These are phyloP conservation scores for Physocladia obscura DNA, from an alignment of 192 early-diverging fungal genomes.

Conservation along the genomic window DNA sequence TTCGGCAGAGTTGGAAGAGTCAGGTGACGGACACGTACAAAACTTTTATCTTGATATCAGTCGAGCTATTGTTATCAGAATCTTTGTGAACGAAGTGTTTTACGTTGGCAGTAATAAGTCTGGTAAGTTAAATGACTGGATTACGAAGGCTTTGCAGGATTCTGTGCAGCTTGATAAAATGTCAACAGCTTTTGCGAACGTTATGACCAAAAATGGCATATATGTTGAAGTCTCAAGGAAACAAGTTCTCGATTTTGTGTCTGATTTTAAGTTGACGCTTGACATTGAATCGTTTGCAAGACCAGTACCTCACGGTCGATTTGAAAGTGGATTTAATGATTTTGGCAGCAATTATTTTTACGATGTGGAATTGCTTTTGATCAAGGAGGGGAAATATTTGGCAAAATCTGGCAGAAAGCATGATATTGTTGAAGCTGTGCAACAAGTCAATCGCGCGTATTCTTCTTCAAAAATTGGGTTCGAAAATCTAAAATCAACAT, in stretches of 20 bases:
- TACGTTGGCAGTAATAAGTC: neutral
- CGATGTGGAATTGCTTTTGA: conserved; percentile 23
- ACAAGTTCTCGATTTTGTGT: too few species aligned
- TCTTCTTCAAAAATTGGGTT: conserved; percentile 34
- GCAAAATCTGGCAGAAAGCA: too few species aligned
- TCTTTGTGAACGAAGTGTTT: conserved; percentile 24
- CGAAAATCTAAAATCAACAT: conserved; percentile 18
- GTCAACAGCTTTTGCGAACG: neutral
- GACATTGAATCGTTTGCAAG: too few species aligned
- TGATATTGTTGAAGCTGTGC: neutral
- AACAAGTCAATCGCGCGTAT: conserved; percentile 11
- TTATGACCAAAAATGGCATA: too few species aligned
- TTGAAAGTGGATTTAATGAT: too few species aligned
- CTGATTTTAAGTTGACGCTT: too few species aligned
- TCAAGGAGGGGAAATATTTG: conserved; percentile 13
- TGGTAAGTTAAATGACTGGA: neutral
- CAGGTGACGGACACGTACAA: conserved; percentile 9
- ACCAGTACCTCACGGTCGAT: too few species aligned
- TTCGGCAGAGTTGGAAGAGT: neutral
- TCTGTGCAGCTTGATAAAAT: neutral
- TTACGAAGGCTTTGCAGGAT: conserved; percentile 16
- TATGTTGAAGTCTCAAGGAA: too few species aligned
- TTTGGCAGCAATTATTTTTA: conserved; percentile 30
- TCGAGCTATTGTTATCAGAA: neutral
- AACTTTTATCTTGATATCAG: neutral